Percentiles rank a stretch among this genome's conserved stretches.
Conservation (phyloP, 2,329 filamentous ascomycete species). For the Cladophialophora yegresii region DNA sequence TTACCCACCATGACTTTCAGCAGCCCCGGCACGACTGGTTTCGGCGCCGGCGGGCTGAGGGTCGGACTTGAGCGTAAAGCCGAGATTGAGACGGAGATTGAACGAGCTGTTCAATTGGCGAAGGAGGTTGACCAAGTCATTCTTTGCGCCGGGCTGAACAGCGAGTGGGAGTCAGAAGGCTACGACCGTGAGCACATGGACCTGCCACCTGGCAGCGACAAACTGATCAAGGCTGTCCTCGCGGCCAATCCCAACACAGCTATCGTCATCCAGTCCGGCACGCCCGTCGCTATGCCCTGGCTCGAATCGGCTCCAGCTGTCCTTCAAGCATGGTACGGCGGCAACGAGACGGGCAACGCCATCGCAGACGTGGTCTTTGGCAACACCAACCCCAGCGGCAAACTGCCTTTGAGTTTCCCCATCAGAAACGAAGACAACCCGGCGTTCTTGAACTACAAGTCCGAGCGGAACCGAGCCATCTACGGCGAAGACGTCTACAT, state of each 20-base stretch:
- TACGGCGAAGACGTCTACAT: conserved; percentile 82
- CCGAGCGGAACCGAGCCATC: conserved; percentile 68
- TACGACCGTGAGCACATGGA: conserved; percentile 61
- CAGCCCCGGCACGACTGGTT: conserved; percentile 51
- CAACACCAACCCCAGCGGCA: conserved; percentile 71
- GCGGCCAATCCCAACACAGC: conserved; percentile 68
- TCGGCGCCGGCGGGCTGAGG: conserved; percentile 61
- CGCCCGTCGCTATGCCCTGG: conserved; percentile 61
- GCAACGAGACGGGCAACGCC: conserved; percentile 81
- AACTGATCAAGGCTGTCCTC: conserved; percentile 64
- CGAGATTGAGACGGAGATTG: conserved; percentile 61
- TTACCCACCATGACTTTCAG: conserved; percentile 61
- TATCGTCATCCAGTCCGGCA: conserved; percentile 76
- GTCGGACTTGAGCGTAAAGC: conserved; percentile 63
- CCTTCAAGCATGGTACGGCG: conserved; percentile 80
- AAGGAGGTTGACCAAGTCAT: conserved; percentile 73
- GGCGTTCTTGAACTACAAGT: conserved; percentile 71
- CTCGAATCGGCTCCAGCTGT: conserved; percentile 55
- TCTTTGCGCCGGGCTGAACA: conserved; percentile 74
- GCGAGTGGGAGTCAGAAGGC: conserved; percentile 80
- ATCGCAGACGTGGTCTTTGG: conserved; percentile 78
- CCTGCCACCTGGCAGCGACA: conserved; percentile 54
- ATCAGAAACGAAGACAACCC: conserved; percentile 68
- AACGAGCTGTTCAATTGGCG: conserved; percentile 67
- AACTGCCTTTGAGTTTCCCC: conserved; percentile 74